Base-by-base conservation (phyloP, 306 rosid genomes). In the Cucurbita argyrosperma region DNA sequence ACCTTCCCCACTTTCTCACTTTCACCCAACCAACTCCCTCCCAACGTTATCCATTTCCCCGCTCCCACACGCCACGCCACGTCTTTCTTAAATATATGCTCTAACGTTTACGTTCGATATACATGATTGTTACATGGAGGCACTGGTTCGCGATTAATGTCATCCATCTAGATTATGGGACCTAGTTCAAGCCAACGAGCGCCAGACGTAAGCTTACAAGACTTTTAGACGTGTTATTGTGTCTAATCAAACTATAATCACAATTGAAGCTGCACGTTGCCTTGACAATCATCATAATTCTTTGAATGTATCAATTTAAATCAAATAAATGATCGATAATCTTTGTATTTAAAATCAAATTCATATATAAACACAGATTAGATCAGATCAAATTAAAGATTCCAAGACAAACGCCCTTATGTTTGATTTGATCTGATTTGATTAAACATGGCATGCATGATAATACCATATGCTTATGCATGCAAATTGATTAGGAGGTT, bases 361-460 rank as follows among this genome's bases (percentile, higher is more conserved):
- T 1, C 30, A 26, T 26, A 26, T 26, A 26, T 26, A 26, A 26
- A 30, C 35, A 30, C 0, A 30, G 35, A 30, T 30, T 16, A n/a
- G 73, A 68, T 19, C 9, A 6, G 47, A 6, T 1, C 40, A 19
- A 50, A 26, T 18, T 65, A 58, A 69, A 49, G 74, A 69, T 69
- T 50, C 30, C 30, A 23, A 69, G 58, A 69, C 74, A 50, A 49
- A 50, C 5, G 46, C 59, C 46, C 59, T 26, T 50, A 23, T 50
- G 58, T 49, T 49, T 50, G 45, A 69, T 69, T 15, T 69, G 58
- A 69, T 69, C 45, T 50, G 74, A 49, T 69, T 49, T 49, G 37
- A 69, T 69, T 47, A 69, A 49, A 69, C 74, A 49, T 69, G 74
- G 19, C 12, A 49, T 69, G 74, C 11, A 49, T 69, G 45, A 69